Base-by-base conservation (phyloP, 495 filamentous ascomycete genomes). In the Pyrenula massariospora region DNA sequence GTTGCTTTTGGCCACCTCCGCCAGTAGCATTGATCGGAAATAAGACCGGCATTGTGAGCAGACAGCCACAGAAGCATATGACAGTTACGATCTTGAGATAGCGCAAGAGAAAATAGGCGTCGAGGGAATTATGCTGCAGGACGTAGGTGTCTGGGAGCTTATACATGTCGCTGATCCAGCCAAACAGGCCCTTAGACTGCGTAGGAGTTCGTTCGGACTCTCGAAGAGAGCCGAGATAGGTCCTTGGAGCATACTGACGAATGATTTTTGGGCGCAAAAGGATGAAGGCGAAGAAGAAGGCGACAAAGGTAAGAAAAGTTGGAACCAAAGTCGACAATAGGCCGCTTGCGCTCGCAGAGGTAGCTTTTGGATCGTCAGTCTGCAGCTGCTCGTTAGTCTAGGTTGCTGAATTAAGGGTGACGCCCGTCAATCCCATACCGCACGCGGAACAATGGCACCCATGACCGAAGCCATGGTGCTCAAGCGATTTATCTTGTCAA, bases 21-120 rank as follows among this genome's bases (percentile, higher is more conserved):
- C 84, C 87, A 12, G 89, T 95, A 22, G 79, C 83, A 66, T 96
- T 91, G 69, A 96, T 73, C 0, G 92, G 89, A 67, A 95, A 89
- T 50, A 96, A 70, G 31, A 96, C 73, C 10, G 91, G 89, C 79
- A 84, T 95, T 12, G 88, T 91, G 57, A 97, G 80, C 59, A 74
- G 82, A 63, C 80, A 86, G 53, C 91, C 91, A 22, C 91, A 82
- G 50, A 95, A 83, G 73, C 83, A 86, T 52, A 95, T 81, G 50
- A 79, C 70, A 23, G 86, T 72, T 36, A 80, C 69, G 54, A 90
- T 82, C 62, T 87, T 86, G 56, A 97, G 71, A 66, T 89, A 95
- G 48, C 92, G 87, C 36, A 96, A 77, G 70, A 89, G 85, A 53
- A 96, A 80, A 65, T 91, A 96, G 36, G 87, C 82, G 57, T 95